Base-by-base conservation (phyloP, 257 asterid genomes). In the Capsicum chinense region DNA sequence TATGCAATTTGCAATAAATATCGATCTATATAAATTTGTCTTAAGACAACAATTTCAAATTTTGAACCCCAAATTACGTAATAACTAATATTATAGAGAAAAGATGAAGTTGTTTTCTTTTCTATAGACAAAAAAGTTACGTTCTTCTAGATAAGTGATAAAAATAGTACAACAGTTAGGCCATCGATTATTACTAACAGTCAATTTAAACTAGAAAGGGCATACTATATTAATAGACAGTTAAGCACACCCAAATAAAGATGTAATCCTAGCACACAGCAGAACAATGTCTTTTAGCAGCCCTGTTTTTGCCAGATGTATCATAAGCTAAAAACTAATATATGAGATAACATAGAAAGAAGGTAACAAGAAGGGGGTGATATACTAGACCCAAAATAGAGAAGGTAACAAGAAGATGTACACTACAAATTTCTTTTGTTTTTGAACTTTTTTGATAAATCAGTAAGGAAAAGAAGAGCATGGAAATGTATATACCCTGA, bases 41-140 rank as follows among this genome's bases (percentile, higher is more conserved):
- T 26, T 26, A 26, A 26, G 33, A 26, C 33, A 26, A 26, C 2
- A 26, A 52, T 50, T 73, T 50, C 3, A 26, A 70, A 76, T 52
- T 76, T 47, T 76, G 47, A 52, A 76, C 14, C 76, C 62, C 81
- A 26, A 50, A 50, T 50, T 26, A 52, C 58, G 52, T 26, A 42
- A 35, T 70, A 13, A 76, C 63, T 76, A 21, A 66, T 82, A 64
- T 66, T 47, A 52, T 67, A 35, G 64, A 56, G 60, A 59, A 81
- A 71, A 11, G 6, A 26, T 26, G n/a, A 15, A 3, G 21, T 42
- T 60, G 10, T 35, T 6, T 2, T 33, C 16, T 21, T 59, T 37
- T 14, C 14, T 17, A 19, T 16, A 21, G 6, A 26, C 33, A 26
- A 26, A 26, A 26, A 26, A 26, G 33, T 26, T 26, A 42, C 56